Evolutionary conservation across 805 yeast genomes (phyloP), one percentile per base, ranked within the genome.

Genomic region (Suhomyces emberorum): DNA sequence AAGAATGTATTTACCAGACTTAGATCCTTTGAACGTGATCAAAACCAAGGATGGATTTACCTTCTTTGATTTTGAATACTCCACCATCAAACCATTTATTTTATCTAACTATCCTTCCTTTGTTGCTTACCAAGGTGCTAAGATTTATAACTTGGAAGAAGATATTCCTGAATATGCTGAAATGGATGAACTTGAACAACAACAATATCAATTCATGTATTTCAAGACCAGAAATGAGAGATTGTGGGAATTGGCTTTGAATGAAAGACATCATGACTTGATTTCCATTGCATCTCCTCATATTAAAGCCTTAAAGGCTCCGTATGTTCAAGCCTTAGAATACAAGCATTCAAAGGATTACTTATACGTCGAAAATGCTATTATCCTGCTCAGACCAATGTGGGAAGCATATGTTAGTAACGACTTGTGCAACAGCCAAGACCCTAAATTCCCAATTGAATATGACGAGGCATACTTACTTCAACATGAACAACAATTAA

Each of bases 151-250:
- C 51, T 65, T 83, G 47, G 75, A 77, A 35, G 79, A 83, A 37
- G 96, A 88, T 39, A 72, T 87, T 42, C 88, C 83, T 29, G 79
- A 77, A 33, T 89, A 69, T 59, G 77, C 76, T 3, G 65, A 72
- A 37, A 64, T 89, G 62, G 76, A 76, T 33, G 95, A 83, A 28
- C 63, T 75, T 29, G 93, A 87, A 46, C 76, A 83, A 62, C 81
- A 78, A 44, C 89, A 89, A 57, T 85, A 84, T 51, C 81, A 82
- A 51, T 89, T 84, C 63, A 86, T 91, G 81, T 81, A 81, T 60
- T 80, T 80, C 50, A 80, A 91, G 61, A 89, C 98, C 4, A 81
- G 96, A 70, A 88, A 89, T 57, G 95, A 91, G 62, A 81, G 83
- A 49, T 62, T 84, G 39, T 91, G 95, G 89, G 98, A 91, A 62